These are phyloP conservation scores for Aspergillus ruber DNA, from an alignment of 2,329 filamentous ascomycete species.

Conservation along the genomic window DNA sequence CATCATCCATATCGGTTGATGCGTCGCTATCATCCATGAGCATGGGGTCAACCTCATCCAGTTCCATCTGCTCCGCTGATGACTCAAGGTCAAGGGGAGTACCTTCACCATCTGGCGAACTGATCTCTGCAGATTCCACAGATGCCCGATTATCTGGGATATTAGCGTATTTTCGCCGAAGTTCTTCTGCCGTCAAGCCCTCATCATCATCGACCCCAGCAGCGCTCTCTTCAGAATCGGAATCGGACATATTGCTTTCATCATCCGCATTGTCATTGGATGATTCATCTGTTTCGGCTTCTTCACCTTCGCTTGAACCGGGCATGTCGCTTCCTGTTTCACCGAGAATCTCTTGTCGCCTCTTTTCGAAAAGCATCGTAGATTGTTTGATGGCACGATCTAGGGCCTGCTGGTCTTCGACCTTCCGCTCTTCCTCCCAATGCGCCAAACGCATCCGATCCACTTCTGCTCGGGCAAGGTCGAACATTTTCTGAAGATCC, in stretches of 20 bases:
- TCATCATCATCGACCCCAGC: conserved; percentile 38
- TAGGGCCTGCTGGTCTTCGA: conserved; percentile 47
- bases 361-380: conserved; percentile 43
- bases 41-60: conserved; percentile 41
- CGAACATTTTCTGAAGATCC: conserved; percentile 57
- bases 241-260: conserved; percentile 45
- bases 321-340: conserved; percentile 61
- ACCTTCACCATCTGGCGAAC: conserved; percentile 14
- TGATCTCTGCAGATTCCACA: conserved; percentile 15
- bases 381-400: conserved; percentile 49
- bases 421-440: conserved; percentile 53
- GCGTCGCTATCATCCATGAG: conserved; percentile 42
- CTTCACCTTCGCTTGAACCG: conserved; percentile 55
- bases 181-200: conserved; percentile 40
- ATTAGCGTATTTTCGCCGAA: conserved; percentile 43
- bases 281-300: conserved; percentile 18
- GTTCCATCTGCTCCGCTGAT: conserved; percentile 17
- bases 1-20: conserved; percentile 44
- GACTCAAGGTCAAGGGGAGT: conserved; percentile 12
- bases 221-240: conserved; percentile 39
- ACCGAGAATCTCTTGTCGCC: conserved; percentile 40
- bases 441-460: conserved; percentile 49
- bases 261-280: conserved; percentile 58
- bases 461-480: conserved; percentile 52
- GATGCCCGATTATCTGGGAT: conserved; percentile 26